phyloP scores from a whole-genome alignment of 2,329 filamentous ascomycete species.

The Colletotrichum liaoningense region DNA sequence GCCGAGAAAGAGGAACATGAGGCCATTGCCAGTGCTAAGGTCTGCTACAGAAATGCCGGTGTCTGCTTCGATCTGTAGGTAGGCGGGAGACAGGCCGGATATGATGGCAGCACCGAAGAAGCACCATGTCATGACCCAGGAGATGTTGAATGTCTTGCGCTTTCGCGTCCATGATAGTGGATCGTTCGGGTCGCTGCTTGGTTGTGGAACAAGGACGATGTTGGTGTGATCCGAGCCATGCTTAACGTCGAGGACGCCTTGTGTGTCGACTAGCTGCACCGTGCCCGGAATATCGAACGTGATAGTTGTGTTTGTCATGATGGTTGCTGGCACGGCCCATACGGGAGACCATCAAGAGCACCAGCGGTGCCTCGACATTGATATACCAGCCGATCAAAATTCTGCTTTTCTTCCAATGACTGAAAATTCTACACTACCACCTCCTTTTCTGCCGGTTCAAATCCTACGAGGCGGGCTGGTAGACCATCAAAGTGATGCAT shows the following conservation, averaged over 20 bases:
- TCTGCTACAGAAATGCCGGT: conserved; percentile 42
- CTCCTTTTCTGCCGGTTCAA: neutral
- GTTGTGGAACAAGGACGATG: conserved; percentile 41
- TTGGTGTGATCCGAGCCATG: conserved; percentile 11
- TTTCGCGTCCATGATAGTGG: conserved; percentile 38
- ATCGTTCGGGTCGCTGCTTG: conserved; percentile 40
- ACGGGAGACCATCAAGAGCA: neutral
- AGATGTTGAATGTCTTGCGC: conserved; percentile 39
- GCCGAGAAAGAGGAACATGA: conserved; percentile 38
- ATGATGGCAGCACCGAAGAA: conserved; percentile 41
- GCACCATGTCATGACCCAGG: conserved; percentile 41
- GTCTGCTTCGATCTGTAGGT: conserved; percentile 39
- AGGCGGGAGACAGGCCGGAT: conserved; percentile 40
- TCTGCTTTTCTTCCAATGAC: neutral
- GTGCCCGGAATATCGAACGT: conserved; percentile 1
- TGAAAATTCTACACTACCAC: neutral
- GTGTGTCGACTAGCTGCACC: conserved; percentile 4
- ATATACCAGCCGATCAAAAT: neutral
- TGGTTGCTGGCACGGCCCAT: neutral
- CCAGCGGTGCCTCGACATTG: neutral
- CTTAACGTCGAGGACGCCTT: neutral
- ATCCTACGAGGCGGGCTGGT: neutral
- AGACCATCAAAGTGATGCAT: neutral
- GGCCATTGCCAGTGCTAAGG: conserved; percentile 40
- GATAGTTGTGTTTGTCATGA: neutral